phyloP scores from a whole-genome alignment of 2,329 filamentous ascomycete genomes.

The Exophiala sp. region DNA sequence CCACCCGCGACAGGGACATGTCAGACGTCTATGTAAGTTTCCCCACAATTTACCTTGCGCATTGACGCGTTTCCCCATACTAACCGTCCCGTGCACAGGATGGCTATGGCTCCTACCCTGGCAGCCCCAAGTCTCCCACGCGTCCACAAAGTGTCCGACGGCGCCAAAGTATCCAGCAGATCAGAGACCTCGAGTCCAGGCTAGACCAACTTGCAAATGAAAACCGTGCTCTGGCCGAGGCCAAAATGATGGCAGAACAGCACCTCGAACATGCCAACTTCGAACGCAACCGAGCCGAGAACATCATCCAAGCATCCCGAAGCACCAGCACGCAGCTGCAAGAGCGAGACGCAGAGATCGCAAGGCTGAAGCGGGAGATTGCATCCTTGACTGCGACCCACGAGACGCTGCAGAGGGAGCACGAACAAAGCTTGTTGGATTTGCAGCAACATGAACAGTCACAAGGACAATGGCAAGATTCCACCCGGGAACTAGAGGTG shows the following conservation, averaged over 20 bases:
- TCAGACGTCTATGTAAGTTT: conserved; percentile 86
- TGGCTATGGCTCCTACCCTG: conserved; percentile 81
- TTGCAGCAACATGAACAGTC: conserved; percentile 61
- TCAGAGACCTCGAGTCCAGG: conserved; percentile 78
- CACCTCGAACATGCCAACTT: conserved; percentile 55
- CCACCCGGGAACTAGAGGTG: conserved; percentile 66
- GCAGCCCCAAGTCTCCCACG: conserved; percentile 85
- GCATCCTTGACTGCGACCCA: conserved; percentile 78
- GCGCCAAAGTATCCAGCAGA: conserved; percentile 93
- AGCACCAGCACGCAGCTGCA: conserved; percentile 67
- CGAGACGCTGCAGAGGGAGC: conserved; percentile 70
- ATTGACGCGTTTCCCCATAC: conserved; percentile 4
- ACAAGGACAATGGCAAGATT: conserved; percentile 54
- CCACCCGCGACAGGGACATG: conserved; percentile 66
- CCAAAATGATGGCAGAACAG: conserved; percentile 66
- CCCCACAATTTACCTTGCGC: neutral
- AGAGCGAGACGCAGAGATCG: conserved; percentile 84
- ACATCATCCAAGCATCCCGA: conserved; percentile 52
- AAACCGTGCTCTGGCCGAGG: conserved; percentile 74
- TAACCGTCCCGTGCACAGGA: conserved; percentile 56
- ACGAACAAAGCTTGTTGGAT: conserved; percentile 65
- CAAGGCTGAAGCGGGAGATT: conserved; percentile 76
- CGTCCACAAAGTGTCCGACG: conserved; percentile 94
- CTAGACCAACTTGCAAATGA: conserved; percentile 83
- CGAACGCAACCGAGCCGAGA: conserved; percentile 52